Evolutionary conservation across 2,329 filamentous ascomycete genomes (phyloP), one percentile per base, ranked within the genome.

Genomic region (Didymella segeticola): DNA sequence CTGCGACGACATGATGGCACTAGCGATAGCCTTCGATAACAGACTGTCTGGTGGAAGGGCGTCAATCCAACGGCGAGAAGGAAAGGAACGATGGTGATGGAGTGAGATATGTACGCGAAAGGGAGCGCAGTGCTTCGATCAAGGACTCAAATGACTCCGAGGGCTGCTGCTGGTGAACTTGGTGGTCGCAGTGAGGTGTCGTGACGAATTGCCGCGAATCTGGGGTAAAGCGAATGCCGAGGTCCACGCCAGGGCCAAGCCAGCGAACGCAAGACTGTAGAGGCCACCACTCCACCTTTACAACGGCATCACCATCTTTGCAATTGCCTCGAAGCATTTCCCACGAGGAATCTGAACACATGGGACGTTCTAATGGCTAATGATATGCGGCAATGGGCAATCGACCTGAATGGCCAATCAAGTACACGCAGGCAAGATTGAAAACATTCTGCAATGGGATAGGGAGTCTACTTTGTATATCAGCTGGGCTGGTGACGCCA

Each of bases 1-100:
- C 38, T 76, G 68, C 46, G 72, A 66, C 39, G 72, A 74, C 72
- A 78, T 79, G 36, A 54, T 63, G 53, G 29, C 29, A 41, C 17
- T n/a, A 3, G 23, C 23, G 22, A n/a, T 29, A 22, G 34, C 27
- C 25, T 15, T 46, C 19, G 8, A 10, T n/a, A n/a, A n/a, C n/a
- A n/a, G n/a, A n/a, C n/a, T 33, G 19, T 30, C 33, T 8, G 38
- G 4, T 17, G 14, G 14, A 20, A 7, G 17, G 6, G n/a, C n/a
- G n/a, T n/a, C n/a, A n/a, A n/a, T n/a, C n/a, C 4, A 22, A 11
- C 14, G 27, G 10, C 8, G 29, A 12, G 12, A 6, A 10, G 9
- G 20, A 23, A 0, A 2, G 9, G 11, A 14, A 26, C 2, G 25
- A 37, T 29, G 26, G 23, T 7, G 2, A 17, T 12, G 12, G 10